These are phyloP conservation scores for Ustilaginoidea virens DNA, from an alignment of 2,329 filamentous ascomycete species.

Conservation along the genomic window DNA sequence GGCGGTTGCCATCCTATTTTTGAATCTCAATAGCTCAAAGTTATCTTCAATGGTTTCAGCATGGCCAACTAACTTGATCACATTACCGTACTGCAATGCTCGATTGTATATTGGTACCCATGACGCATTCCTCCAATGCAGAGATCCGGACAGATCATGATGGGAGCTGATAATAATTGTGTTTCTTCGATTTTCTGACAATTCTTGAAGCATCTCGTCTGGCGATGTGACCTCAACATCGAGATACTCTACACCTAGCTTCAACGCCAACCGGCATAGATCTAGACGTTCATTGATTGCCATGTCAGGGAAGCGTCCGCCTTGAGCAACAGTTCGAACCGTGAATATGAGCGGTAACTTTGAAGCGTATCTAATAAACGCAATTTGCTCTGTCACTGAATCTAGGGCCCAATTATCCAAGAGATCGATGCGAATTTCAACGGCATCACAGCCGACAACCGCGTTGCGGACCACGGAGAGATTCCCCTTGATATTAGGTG, in stretches of 20 bases:
- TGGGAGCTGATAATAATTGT: slow-evolving; percentile 89
- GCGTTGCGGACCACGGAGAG: slow-evolving; percentile 52
- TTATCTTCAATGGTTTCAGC: slow-evolving; percentile 72
- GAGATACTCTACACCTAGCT: slow-evolving; percentile 80
- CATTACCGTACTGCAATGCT: slow-evolving; percentile 75
- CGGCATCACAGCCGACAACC: slow-evolving; percentile 76
- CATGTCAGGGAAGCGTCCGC: slow-evolving; percentile 72
- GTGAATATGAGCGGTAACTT: slow-evolving; percentile 83
- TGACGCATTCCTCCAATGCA: slow-evolving; percentile 85
- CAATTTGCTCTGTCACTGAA: slow-evolving; percentile 68
- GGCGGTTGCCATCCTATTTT: slow-evolving; percentile 53
- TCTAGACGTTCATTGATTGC: slow-evolving; percentile 53
- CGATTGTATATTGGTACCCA: slow-evolving; percentile 87
- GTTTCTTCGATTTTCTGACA: slow-evolving; percentile 50
- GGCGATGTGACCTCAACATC: slow-evolving; percentile 85
- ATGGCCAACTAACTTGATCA: slow-evolving; percentile 86
- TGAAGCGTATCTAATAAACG: slow-evolving; percentile 57
- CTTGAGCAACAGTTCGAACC: slow-evolving; percentile 70
- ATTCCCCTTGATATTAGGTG: slow-evolving; percentile 55
- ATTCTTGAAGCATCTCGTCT: slow-evolving; percentile 52
- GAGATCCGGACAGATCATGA: slow-evolving; percentile 63
- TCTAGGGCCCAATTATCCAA: slow-evolving; percentile 62
- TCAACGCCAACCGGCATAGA: slow-evolving; percentile 65
- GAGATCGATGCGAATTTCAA: slow-evolving; percentile 87
- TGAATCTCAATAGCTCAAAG: slow-evolving; percentile 70